Evolutionary conservation across 768 basidiomycete genomes (phyloP).

Genomic region (Termitomyces sp.): DNA sequence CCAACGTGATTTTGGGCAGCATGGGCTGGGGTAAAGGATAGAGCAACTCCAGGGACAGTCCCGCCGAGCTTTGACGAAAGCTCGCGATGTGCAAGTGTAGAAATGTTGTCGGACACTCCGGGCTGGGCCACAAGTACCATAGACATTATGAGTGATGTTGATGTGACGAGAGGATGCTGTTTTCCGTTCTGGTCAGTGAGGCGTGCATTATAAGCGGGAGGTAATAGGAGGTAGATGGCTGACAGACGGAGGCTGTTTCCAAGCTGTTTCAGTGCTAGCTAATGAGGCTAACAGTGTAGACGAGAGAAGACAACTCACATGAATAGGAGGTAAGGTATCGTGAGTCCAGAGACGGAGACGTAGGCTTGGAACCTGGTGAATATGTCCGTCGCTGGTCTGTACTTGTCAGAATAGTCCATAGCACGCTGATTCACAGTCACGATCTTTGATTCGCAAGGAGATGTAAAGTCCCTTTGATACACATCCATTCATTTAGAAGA

Average conservation of each 20-base stretch:
- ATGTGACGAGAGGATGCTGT: background rate
- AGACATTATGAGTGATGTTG: background rate
- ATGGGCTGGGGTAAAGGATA: background rate
- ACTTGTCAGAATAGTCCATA: slow-evolving; percentile 1
- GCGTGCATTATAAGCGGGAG: background rate
- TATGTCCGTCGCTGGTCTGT: background rate
- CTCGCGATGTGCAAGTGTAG: slow-evolving; percentile 6
- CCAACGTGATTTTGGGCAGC: slow-evolving; percentile 1
- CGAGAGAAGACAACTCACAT: background rate
- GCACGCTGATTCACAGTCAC: background rate
- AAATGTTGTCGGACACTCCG: background rate
- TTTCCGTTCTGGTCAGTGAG: slow-evolving; percentile 1
- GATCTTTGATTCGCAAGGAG: background rate
- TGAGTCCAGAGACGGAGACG: background rate
- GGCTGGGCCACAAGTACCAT: background rate
- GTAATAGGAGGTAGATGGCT: background rate
- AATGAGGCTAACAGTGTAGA: background rate
- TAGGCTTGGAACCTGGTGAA: background rate
- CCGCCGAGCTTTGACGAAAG: slow-evolving; percentile 6
- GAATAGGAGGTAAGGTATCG: background rate
- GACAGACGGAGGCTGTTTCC: background rate
- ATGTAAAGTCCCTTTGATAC: background rate
- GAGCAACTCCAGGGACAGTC: background rate
- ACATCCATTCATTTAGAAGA: background rate
- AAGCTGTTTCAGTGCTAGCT: background rate